Conservation (phyloP, 306 rosid species). For the Bauhinia variegata region DNA sequence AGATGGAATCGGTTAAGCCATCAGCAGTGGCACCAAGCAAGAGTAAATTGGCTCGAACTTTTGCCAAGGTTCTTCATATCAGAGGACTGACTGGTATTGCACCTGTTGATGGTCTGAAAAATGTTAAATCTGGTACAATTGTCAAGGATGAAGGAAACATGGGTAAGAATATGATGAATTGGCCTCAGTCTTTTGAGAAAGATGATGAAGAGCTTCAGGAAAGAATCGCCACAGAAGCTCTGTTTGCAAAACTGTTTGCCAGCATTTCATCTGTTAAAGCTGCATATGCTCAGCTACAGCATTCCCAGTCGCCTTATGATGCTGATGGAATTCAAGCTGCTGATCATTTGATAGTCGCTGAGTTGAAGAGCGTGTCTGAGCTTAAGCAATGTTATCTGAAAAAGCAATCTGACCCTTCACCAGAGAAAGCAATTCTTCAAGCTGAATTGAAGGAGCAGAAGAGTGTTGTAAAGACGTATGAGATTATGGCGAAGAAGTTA, state of each 20-base stretch:
- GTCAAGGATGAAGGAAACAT: slow-evolving; percentile 43
- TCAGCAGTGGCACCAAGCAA: slow-evolving; percentile 62
- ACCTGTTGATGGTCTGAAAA: slow-evolving; percentile 56
- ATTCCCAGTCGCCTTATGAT: slow-evolving; percentile 57
- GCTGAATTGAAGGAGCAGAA: slow-evolving; percentile 64
- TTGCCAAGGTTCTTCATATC: slow-evolving; percentile 83
- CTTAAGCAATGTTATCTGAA: slow-evolving; percentile 54
- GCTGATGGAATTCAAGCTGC: slow-evolving; percentile 57
- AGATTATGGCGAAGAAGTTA: slow-evolving; percentile 49
- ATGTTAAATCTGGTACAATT: slow-evolving; percentile 44
- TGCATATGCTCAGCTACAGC: slow-evolving; percentile 58
- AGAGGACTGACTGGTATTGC: slow-evolving; percentile 61
- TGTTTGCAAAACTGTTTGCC: slow-evolving; percentile 77
- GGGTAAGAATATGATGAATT: slow-evolving; percentile 31
- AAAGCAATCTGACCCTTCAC: slow-evolving; percentile 53
- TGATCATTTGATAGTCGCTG: slow-evolving; percentile 43
- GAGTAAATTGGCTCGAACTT: slow-evolving; percentile 64
- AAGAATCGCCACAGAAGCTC: slow-evolving; percentile 59
- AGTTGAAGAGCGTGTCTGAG: slow-evolving; percentile 58
- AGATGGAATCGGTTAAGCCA: slow-evolving; percentile 81
- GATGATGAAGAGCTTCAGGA: slow-evolving; percentile 68
- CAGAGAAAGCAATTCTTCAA: slow-evolving; percentile 37
- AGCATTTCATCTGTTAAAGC: slow-evolving; percentile 70
- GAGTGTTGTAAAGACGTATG: slow-evolving; percentile 50
- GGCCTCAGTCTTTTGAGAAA: slow-evolving; percentile 37